phyloP scores from a whole-genome alignment of 2,329 filamentous ascomycete species.

The Alternaria arbusti region DNA sequence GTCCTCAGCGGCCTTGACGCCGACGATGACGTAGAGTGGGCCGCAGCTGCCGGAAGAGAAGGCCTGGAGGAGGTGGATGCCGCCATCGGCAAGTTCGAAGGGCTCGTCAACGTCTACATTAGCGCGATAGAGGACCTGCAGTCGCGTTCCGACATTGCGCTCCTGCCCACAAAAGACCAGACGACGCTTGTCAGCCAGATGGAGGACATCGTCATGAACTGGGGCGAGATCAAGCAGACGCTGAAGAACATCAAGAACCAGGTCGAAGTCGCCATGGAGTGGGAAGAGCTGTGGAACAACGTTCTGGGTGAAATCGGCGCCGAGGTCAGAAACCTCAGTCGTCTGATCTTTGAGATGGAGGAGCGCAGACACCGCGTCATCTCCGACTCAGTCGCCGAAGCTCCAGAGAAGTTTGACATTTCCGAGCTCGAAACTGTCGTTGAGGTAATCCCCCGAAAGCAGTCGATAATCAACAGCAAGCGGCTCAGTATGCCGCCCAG shows the following conservation, averaged over 20 bases:
- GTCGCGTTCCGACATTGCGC: conserved; percentile 74
- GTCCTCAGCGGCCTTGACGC: conserved; percentile 89
- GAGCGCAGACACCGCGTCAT: conserved; percentile 86
- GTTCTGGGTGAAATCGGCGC: conserved; percentile 92
- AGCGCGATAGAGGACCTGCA: conserved; percentile 93
- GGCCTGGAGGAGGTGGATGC: conserved; percentile 72
- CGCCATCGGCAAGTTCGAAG: conserved; percentile 83
- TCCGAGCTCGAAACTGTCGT: conserved; percentile 92
- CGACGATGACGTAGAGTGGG: conserved; percentile 98
- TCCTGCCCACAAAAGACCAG: conserved; percentile 74
- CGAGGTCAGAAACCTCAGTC: conserved; percentile 80
- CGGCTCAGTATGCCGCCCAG: conserved; percentile 71
- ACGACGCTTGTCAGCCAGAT: conserved; percentile 82
- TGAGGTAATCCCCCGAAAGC: conserved; percentile 74
- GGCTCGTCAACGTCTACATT: conserved; percentile 90
- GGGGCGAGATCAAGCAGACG: conserved; percentile 79
- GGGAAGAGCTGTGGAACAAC: conserved; percentile 95
- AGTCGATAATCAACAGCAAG: conserved; percentile 62
- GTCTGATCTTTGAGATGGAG: conserved; percentile 96
- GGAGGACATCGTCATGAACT: conserved; percentile 83
- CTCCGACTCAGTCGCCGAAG: conserved; percentile 63
- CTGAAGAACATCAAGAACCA: conserved; percentile 83
- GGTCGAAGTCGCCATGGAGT: conserved; percentile 97
- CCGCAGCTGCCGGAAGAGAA: conserved; percentile 82
- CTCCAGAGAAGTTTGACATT: conserved; percentile 73